phyloP scores from a whole-genome alignment of 1,284 basidiomycete species.

The Grifola frondosa region DNA sequence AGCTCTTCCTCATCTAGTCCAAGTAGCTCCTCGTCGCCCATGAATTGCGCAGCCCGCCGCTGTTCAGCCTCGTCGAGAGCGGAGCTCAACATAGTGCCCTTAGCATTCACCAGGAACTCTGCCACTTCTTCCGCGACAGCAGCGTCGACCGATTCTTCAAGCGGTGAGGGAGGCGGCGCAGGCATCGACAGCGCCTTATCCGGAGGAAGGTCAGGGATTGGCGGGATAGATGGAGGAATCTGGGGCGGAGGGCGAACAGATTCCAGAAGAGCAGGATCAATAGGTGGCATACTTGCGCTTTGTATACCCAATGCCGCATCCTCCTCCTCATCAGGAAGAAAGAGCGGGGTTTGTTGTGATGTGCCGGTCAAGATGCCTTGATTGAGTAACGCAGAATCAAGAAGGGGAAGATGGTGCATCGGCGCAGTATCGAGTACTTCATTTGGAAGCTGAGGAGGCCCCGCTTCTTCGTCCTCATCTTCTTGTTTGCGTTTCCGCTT shows the following conservation, averaged over 20 bases:
- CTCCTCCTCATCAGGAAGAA: slow-evolving; percentile 42
- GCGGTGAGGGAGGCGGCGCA: slow-evolving; percentile 21
- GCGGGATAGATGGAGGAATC: slow-evolving; percentile 20
- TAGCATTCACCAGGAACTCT: slow-evolving; percentile 56
- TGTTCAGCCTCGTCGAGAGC: slow-evolving; percentile 66
- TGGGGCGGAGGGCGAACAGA: slow-evolving; percentile 18
- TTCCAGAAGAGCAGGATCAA: slow-evolving; percentile 56
- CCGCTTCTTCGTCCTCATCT: slow-evolving; percentile 40
- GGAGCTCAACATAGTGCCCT: slow-evolving; percentile 52
- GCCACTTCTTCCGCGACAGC: slow-evolving; percentile 66
- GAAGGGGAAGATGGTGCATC: slow-evolving; percentile 22
- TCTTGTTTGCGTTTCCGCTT: slow-evolving; percentile 38
- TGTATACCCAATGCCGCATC: slow-evolving; percentile 26
- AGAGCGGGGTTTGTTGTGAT: slow-evolving; percentile 38
- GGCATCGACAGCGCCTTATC: slow-evolving; percentile 16
- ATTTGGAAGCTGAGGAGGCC: slow-evolving; percentile 14
- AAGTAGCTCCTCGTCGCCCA: slow-evolving; percentile 61
- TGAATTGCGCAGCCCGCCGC: slow-evolving; percentile 51
- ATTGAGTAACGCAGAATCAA: slow-evolving; percentile 47
- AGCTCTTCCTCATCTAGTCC: slow-evolving; percentile 94
- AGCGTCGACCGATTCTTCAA: slow-evolving; percentile 51
- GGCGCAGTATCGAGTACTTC: slow-evolving; percentile 11
- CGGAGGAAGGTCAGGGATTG: slow-evolving; percentile 15
- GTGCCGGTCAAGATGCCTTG: slow-evolving; percentile 46
- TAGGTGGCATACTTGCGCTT: slow-evolving; percentile 38